These are phyloP conservation scores for Tricholoma flavovirens DNA, from an alignment of 768 basidiomycete species.

Conservation along the genomic window DNA sequence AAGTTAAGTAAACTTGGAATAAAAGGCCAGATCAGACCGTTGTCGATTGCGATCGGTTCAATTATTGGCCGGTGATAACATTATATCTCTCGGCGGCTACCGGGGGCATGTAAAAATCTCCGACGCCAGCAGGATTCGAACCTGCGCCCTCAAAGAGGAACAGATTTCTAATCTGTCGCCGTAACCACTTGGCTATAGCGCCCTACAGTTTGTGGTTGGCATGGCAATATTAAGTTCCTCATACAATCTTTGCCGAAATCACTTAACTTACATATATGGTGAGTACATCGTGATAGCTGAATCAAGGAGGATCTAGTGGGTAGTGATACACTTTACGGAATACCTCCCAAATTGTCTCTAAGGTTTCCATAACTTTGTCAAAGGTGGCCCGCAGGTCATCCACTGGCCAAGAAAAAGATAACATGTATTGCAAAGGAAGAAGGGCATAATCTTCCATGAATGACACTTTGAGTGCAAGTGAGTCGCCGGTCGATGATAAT, in stretches of 20 bases:
- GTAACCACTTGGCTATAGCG: slow-evolving; percentile 73
- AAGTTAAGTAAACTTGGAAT: no score
- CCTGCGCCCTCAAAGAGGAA: slow-evolving; percentile 16
- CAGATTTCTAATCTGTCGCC: slow-evolving; percentile 60
- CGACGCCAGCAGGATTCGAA: slow-evolving; percentile 12
- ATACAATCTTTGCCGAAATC: background rate
- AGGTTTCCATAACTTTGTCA: slow-evolving; percentile 32
- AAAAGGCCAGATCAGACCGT: no score
- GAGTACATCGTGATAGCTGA: slow-evolving; percentile 1
- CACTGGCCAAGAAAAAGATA: slow-evolving; percentile 30
- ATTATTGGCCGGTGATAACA: no score
- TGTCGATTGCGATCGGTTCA: no score
- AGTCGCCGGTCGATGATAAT: background rate
- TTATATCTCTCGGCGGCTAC: background rate
- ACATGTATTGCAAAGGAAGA: slow-evolving; percentile 23
- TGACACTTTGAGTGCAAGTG: slow-evolving; percentile 6
- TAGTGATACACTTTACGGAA: slow-evolving; percentile 49
- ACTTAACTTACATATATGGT: background rate
- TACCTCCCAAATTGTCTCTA: slow-evolving; percentile 43
- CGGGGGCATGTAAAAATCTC: no score
- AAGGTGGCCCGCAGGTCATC: slow-evolving; percentile 23
- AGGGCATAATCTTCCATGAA: slow-evolving; percentile 22
- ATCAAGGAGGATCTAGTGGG: slow-evolving; percentile 46
- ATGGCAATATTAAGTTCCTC: no score
- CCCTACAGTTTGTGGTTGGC: no score